phyloP scores from a whole-genome alignment of 257 asterid species.

The Forsythia suspensa region DNA sequence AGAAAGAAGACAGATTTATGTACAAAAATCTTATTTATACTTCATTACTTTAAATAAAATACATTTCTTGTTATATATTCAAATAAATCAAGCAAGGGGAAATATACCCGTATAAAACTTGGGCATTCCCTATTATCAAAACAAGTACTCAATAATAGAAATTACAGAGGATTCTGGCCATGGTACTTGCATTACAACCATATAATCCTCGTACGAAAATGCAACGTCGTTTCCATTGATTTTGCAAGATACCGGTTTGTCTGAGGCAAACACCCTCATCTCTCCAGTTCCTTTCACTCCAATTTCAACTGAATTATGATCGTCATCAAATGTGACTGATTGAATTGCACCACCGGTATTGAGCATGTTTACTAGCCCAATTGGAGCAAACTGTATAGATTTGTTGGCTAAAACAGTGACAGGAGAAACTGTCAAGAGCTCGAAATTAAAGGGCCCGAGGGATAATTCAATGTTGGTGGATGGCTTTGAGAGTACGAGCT shows the following conservation, averaged over 20 bases:
- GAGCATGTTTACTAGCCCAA: constrained; percentile 69
- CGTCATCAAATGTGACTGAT: constrained; percentile 30
- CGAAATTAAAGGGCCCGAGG: constrained; percentile 65
- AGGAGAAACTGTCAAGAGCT: constrained; percentile 62
- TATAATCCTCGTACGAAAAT: constrained; percentile 45
- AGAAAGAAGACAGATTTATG: background rate
- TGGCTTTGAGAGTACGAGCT: constrained; percentile 45
- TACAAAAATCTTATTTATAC: constrained; percentile 28
- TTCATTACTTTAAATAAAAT: constrained; percentile 24
- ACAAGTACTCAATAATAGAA: constrained; percentile 54
- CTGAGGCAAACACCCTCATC: constrained; percentile 66
- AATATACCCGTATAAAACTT: constrained; percentile 18
- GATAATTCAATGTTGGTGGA: constrained; percentile 39
- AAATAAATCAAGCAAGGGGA: background rate
- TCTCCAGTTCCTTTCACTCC: constrained; percentile 75
- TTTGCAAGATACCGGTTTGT: constrained; percentile 47
- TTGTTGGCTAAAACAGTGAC: constrained; percentile 27
- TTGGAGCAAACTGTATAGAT: constrained; percentile 52
- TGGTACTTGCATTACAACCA: constrained; percentile 55
- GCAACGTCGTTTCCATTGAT: constrained; percentile 45
- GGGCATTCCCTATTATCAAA: constrained; percentile 31
- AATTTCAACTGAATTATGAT: constrained; percentile 34
- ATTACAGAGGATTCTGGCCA: constrained; percentile 55
- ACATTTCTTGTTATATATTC: constrained; percentile 28
- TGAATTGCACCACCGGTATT: constrained; percentile 71